Percentiles rank a stretch among this genome's conserved stretches.
Evolutionary conservation across 805 yeast genomes (phyloP).

Genomic region (Saccharomycopsis sp.): DNA sequence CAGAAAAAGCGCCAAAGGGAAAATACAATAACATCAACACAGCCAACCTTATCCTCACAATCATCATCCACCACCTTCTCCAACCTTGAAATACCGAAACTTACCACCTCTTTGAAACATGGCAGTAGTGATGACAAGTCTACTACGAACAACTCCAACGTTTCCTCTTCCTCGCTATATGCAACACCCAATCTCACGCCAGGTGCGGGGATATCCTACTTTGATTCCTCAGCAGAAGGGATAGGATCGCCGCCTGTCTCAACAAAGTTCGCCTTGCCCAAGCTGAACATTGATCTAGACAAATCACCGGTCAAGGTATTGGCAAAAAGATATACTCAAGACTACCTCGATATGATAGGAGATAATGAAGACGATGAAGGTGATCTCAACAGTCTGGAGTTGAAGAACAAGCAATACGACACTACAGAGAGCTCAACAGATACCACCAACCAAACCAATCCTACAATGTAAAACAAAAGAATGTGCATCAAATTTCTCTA

Average conservation of each 20-base stretch:
- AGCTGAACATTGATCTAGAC: slow-evolving; percentile 11
- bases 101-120: slow-evolving; percentile 6
- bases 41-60: background rate
- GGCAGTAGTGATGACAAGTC: background rate
- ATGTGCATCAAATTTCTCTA: background rate
- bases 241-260: slow-evolving; percentile 14
- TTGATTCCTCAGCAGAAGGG: slow-evolving; percentile 6
- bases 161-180: too few relatives aligned
- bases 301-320: slow-evolving; percentile 18
- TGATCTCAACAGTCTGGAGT: slow-evolving; percentile 1
- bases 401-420: slow-evolving; percentile 1
- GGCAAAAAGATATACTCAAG: slow-evolving; percentile 19
- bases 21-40: background rate
- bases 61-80: slow-evolving; percentile 7
- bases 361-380: slow-evolving; percentile 15
- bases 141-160: background rate
- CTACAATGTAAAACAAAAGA: background rate
- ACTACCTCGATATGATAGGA: slow-evolving; percentile 18
- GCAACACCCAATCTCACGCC: background rate
- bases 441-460: background rate
- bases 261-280: slow-evolving; percentile 18
- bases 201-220: slow-evolving; percentile 4
- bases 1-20: background rate
- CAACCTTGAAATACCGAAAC: slow-evolving; percentile 13
- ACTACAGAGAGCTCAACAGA: background rate